Percentiles rank a stretch among this genome's conserved stretches.
phyloP scores from a whole-genome alignment of 2,329 filamentous ascomycete species.

The Phaeosphaeriaceae sp. region DNA sequence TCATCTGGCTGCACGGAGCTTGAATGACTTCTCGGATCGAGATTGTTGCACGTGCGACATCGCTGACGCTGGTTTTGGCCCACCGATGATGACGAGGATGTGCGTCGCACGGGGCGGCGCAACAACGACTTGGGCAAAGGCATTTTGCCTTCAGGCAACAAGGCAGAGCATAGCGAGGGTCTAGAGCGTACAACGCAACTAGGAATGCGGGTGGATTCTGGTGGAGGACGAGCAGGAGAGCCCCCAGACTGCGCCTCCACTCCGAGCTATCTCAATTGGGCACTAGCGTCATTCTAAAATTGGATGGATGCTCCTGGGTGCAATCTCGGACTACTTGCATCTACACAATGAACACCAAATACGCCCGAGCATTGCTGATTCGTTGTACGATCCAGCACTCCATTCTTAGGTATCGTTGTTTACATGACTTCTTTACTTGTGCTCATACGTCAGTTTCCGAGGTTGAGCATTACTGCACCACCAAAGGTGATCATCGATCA shows the following conservation, averaged over 20 bases:
- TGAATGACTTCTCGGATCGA: slow-evolving; percentile 36
- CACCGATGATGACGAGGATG: slow-evolving; percentile 16
- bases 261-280: not conserved
- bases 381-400: not conserved
- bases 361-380: not conserved
- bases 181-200: not conserved
- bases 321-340: not conserved
- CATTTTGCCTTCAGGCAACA: slow-evolving; percentile 18
- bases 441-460: not conserved
- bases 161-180: slow-evolving; percentile 11
- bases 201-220: not conserved
- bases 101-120: slow-evolving; percentile 23
- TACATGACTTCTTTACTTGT: not conserved
- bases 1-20: slow-evolving; percentile 31
- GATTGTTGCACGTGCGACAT: slow-evolving; percentile 39
- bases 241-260: not conserved
- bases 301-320: not conserved
- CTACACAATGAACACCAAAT: not conserved
- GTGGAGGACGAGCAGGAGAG: not conserved
- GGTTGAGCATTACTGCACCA: no score
- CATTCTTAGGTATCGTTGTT: not conserved
- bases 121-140: slow-evolving; percentile 30
- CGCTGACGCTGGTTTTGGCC: slow-evolving; percentile 27
- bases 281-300: not conserved
- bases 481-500: not conserved